Evolutionary conservation across 2,329 filamentous ascomycete species (phyloP).

Genomic region (Penicillium sp.): DNA sequence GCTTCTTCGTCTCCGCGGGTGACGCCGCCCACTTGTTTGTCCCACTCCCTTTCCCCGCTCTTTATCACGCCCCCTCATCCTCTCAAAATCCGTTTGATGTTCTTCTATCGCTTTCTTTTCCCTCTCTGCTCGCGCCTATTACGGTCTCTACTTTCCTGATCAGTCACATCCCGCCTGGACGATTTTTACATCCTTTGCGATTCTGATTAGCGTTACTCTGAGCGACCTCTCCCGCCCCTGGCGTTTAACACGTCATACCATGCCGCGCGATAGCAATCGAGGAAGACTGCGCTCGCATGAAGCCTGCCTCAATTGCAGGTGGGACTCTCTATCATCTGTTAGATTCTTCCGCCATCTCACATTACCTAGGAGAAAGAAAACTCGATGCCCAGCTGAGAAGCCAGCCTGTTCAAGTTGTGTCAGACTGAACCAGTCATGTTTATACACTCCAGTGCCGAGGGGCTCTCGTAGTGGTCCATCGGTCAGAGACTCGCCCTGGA

Average conservation of each 20-base stretch:
- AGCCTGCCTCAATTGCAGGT: slow-evolving; percentile 50
- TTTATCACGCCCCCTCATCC: background rate
- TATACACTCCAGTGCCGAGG: slow-evolving; percentile 41
- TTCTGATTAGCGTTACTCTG: background rate
- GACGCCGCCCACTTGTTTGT: background rate
- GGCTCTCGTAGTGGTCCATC: slow-evolving; percentile 45
- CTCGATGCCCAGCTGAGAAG: slow-evolving; percentile 52
- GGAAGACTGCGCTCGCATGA: slow-evolving; percentile 35
- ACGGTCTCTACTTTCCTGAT: background rate
- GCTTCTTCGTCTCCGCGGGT: background rate
- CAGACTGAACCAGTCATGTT: slow-evolving; percentile 49
- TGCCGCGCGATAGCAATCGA: slow-evolving; percentile 29
- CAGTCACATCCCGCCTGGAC: background rate
- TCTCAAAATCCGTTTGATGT: background rate
- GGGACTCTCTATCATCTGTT: slow-evolving; percentile 8
- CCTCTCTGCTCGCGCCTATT: background rate
- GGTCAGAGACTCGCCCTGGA: slow-evolving; percentile 30
- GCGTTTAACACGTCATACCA: slow-evolving; percentile 17
- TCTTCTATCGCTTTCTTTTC: background rate
- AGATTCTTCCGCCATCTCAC: slow-evolving; percentile 5
- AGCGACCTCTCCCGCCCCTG: background rate
- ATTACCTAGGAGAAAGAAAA: slow-evolving; percentile 48
- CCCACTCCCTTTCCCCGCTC: background rate
- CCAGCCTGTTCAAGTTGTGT: slow-evolving; percentile 53
- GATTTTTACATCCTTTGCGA: background rate